phyloP scores from a whole-genome alignment of 2,329 filamentous ascomycete species.

The Dactylellina parvicollis region DNA sequence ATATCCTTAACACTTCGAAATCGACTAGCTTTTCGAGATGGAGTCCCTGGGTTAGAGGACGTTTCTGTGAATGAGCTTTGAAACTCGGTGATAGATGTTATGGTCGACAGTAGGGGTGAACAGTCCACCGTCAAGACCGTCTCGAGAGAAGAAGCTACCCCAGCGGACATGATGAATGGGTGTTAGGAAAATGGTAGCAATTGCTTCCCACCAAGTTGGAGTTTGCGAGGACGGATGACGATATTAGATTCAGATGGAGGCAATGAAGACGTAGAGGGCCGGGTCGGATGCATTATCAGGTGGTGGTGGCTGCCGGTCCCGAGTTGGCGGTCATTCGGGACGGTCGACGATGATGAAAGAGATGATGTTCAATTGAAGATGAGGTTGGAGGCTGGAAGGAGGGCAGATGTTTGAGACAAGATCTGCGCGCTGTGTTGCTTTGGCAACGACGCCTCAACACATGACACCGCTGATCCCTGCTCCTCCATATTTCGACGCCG shows the following conservation, averaged over 20 bases:
- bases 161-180: neutral
- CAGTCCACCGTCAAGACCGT: neutral
- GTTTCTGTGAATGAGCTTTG: neutral
- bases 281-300: neutral
- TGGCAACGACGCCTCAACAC: conserved; percentile 53
- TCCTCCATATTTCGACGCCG: neutral
- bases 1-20: conserved; percentile 49
- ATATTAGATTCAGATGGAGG: neutral
- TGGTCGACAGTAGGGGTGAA: neutral
- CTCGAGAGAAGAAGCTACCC: neutral
- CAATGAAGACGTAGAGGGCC: neutral
- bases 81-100: neutral
- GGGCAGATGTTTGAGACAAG: conserved; percentile 4
- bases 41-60: conserved; percentile 6
- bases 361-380: neutral
- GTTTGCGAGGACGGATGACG: neutral
- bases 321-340: neutral
- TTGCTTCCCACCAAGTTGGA: neutral
- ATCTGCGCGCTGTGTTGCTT: conserved; percentile 33
- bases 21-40: conserved; percentile 24
- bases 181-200: neutral
- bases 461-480: conserved; percentile 25
- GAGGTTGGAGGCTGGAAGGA: neutral
- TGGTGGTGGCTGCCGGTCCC: neutral
- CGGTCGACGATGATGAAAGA: neutral